Evolutionary conservation across 805 yeast species (phyloP).

Genomic region (Myxozyma vanderwaltii): DNA sequence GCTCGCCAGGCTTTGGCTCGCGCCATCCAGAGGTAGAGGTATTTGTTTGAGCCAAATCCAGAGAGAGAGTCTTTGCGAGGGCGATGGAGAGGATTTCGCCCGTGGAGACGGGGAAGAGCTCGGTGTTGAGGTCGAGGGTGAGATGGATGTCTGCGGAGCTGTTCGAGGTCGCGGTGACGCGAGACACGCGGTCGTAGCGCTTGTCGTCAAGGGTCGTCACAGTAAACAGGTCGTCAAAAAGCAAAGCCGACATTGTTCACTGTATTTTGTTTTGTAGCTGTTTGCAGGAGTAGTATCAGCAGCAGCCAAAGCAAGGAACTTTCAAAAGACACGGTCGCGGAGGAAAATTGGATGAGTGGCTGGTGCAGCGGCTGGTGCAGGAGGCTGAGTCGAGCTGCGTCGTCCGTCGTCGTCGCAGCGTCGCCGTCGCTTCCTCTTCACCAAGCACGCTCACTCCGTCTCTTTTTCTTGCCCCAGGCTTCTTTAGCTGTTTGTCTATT

Average conservation of each 20-base stretch:
- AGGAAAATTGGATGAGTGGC: no score
- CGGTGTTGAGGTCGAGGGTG: slow-evolving; percentile 87
- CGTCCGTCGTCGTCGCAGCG: no score
- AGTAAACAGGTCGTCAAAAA: slow-evolving; percentile 91
- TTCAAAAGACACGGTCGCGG: not conserved
- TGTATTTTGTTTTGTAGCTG: no score
- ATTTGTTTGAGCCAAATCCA: slow-evolving; percentile 50
- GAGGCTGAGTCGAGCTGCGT: no score
- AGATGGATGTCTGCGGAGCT: slow-evolving; percentile 77
- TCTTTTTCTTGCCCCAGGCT: no score
- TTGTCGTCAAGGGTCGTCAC: slow-evolving; percentile 83
- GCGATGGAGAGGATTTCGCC: slow-evolving; percentile 83
- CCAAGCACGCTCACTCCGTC: not conserved
- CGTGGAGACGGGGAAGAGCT: slow-evolving; percentile 78
- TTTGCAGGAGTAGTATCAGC: no score
- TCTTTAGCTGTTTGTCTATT: no score
- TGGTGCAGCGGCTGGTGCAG: no score
- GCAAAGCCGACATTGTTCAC: slow-evolving; percentile 74
- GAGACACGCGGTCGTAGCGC: slow-evolving; percentile 87
- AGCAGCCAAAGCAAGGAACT: not conserved
- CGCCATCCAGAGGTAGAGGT: slow-evolving; percentile 68
- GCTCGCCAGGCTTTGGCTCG: slow-evolving; percentile 80
- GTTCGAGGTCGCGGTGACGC: slow-evolving; percentile 85
- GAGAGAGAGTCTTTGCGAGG: slow-evolving; percentile 70
- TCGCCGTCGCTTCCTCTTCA: not conserved